Base-by-base conservation (phyloP, 768 basidiomycete species). In the Calocybe indica region DNA sequence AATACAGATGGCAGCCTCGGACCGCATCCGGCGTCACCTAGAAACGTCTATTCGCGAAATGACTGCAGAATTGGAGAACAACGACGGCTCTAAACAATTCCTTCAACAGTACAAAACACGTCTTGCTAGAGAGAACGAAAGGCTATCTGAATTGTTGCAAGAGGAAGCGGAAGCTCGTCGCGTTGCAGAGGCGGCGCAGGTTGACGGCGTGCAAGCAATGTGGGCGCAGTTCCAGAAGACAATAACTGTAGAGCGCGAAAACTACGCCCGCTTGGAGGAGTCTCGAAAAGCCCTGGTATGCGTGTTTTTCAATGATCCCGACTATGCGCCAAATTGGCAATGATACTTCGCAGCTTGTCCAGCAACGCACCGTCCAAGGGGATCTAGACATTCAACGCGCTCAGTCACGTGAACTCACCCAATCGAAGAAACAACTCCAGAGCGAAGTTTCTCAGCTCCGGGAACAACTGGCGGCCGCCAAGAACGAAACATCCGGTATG, bases 221-320 rank as follows among this genome's bases (percentile, higher is more conserved):
- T 85, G 82, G 82, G 65, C 70, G 35, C 83, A 82, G 52, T 80
- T 83, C 68, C 76, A 80, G 62, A 73, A 69, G 51, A 74, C 75
- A 0, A 81, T 83, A 34, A 50, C 69, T 0, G 71, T 75, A 41
- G 83, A 86, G 58, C 73, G 82, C 15, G 76, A 80, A 41, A 82
- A 74, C 49, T 84, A 83, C 51, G 59, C 70, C 37, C 78, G 80
- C 22, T 63, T 85, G 10, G 85, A 87, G 54, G 85, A 85, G 53
- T 85, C 84, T 11, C 72, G 80, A 40, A 83, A 80, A 57, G 83
- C 85, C 45, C 60, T 88, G 54, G 83, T 86, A 62, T 52, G 80
- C 63, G 12, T 9, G 22, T 22, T 22, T 22, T n/a, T 45, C 33
- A 49, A 8, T 32, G 7, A 32, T 11, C 6, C 8, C 11, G 13